phyloP scores from a whole-genome alignment of 495 filamentous ascomycete genomes.

The Baudoinia panamericana region DNA sequence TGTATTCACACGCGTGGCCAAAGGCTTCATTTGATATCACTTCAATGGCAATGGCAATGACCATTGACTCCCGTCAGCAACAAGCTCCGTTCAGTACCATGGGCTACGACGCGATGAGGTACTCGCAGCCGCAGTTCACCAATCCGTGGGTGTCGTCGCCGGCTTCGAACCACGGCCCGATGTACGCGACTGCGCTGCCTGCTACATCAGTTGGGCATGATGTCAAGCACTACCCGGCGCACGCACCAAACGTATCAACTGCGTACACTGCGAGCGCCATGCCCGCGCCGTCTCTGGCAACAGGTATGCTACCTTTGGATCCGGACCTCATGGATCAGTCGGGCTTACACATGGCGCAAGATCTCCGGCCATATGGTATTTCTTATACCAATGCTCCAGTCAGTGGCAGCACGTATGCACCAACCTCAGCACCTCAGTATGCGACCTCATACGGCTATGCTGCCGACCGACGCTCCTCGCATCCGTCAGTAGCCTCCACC shows the following conservation, averaged over 20 bases:
- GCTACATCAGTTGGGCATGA: constrained; percentile 42
- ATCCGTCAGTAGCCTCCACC: constrained; percentile 66
- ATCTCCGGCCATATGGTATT: constrained; percentile 31
- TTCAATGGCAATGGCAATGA: constrained; percentile 75
- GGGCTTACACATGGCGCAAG: constrained; percentile 60
- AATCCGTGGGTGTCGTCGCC: constrained; percentile 68
- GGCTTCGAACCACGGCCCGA: constrained; percentile 40
- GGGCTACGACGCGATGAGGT: constrained; percentile 67
- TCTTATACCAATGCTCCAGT: constrained; percentile 34
- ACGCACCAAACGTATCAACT: constrained; percentile 53
- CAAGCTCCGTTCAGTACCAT: constrained; percentile 38
- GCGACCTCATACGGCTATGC: constrained; percentile 44
- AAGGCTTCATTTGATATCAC: too few species aligned
- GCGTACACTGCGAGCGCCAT: constrained; percentile 62
- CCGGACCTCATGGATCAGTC: constrained; percentile 31
- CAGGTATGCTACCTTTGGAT: constrained; percentile 56
- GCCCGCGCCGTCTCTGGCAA: constrained; percentile 52
- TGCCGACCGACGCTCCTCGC: constrained; percentile 67
- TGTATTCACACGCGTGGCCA: too few species aligned
- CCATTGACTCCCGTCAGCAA: constrained; percentile 61
- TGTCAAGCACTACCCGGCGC: constrained; percentile 39
- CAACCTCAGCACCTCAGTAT: constrained; percentile 55
- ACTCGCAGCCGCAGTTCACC: constrained; percentile 74
- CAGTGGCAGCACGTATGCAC: constrained; percentile 53
- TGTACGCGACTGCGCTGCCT: constrained; percentile 46